Conservation (phyloP, 176 grass and related monocot species). For the Stipa capillata region DNA sequence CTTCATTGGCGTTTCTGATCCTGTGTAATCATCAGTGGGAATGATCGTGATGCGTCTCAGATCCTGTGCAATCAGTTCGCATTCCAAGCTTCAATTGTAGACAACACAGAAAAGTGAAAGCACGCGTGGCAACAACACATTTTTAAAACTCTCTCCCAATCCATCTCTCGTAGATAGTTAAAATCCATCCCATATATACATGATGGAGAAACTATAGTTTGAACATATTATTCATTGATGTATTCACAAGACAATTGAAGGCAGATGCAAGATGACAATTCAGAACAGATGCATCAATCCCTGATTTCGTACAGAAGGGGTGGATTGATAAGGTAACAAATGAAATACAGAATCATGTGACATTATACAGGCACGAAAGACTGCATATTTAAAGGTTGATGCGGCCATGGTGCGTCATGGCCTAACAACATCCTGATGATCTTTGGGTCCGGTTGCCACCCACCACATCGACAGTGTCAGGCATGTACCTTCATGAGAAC, state of each 20-base stretch:
- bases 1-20: neutral
- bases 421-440: conserved; percentile 64
- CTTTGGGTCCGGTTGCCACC: conserved; percentile 40
- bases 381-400: conserved; percentile 4
- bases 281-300: neutral
- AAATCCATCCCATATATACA: neutral
- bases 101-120: neutral
- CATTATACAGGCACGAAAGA: neutral
- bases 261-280: neutral
- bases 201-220: neutral
- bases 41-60: neutral
- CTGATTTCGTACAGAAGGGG: neutral
- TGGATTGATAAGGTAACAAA: conserved; percentile 20
- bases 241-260: conserved; percentile 7
- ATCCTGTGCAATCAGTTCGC: neutral
- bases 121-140: neutral
- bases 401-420: neutral
- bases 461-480: conserved; percentile 65
- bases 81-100: neutral
- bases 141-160: neutral
- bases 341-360: conserved; percentile 17
- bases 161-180: neutral
- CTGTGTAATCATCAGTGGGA: neutral
- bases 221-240: neutral
- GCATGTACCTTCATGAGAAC: conserved; percentile 45